Conservation (phyloP, 192 early-diverging fungal genomes). For the Geosiphon pyriformis region DNA sequence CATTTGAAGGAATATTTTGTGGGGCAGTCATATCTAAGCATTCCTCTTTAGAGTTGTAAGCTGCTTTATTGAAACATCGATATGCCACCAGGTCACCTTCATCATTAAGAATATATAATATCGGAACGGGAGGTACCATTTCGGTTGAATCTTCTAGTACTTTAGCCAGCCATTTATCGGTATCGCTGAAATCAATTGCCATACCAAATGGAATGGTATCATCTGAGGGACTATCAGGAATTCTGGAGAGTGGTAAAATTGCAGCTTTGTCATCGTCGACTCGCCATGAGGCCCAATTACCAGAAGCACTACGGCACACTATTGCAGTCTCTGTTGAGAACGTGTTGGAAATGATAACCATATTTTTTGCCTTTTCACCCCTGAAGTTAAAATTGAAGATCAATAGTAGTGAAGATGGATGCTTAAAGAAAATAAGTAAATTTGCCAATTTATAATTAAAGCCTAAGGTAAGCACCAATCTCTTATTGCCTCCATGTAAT, state of each 20-base stretch:
- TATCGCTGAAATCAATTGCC: slow-evolving; percentile 68
- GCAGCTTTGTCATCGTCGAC: slow-evolving; percentile 53
- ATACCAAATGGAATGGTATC: slow-evolving; percentile 68
- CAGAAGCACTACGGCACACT: slow-evolving; percentile 40
- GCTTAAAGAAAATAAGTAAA: too few relatives aligned
- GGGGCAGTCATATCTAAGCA: slow-evolving; percentile 40
- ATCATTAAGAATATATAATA: slow-evolving; percentile 66
- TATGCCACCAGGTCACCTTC: slow-evolving; percentile 61
- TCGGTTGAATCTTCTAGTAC: slow-evolving; percentile 47
- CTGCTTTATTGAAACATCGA: slow-evolving; percentile 53
- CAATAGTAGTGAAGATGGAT: background rate
- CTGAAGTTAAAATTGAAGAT: slow-evolving; percentile 24
- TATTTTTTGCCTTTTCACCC: slow-evolving; percentile 32
- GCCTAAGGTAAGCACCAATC: slow-evolving; percentile 40
- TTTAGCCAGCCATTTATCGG: slow-evolving; percentile 25
- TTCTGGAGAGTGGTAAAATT: slow-evolving; percentile 51
- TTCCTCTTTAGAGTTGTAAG: slow-evolving; percentile 35
- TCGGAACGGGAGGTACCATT: slow-evolving; percentile 54
- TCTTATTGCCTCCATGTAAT: slow-evolving; percentile 54
- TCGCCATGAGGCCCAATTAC: slow-evolving; percentile 63
- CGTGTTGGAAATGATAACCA: slow-evolving; percentile 37
- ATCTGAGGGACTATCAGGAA: slow-evolving; percentile 34
- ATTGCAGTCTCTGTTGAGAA: slow-evolving; percentile 44
- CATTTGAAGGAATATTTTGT: background rate
- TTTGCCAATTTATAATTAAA: too few relatives aligned